These are phyloP conservation scores for Talaromyces sp. DNA, from an alignment of 2,329 filamentous ascomycete genomes.

Conservation along the genomic window DNA sequence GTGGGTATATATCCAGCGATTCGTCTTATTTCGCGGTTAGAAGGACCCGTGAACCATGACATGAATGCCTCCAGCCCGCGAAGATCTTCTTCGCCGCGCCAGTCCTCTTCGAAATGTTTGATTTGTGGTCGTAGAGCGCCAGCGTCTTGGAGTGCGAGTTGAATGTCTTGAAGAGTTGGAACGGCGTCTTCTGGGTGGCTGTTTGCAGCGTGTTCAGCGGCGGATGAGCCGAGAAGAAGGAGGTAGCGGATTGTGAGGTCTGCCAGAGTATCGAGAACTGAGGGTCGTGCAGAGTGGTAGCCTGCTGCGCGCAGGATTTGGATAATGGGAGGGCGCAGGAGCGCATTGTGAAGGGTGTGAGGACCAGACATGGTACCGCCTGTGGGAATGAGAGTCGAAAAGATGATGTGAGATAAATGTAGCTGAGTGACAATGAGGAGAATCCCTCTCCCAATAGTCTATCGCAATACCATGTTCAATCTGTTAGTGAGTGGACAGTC, in stretches of 20 bases:
- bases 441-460: constrained; percentile 11
- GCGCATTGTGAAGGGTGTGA: constrained; percentile 62
- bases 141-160: constrained; percentile 77
- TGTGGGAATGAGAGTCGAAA: neutral
- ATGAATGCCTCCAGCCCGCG: constrained; percentile 74
- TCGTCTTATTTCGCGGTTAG: constrained; percentile 75
- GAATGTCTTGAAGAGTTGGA: constrained; percentile 70
- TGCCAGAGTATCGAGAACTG: constrained; percentile 81
- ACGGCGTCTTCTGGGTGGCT: constrained; percentile 62
- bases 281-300: constrained; percentile 76
- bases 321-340: constrained; percentile 80
- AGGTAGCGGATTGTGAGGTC: constrained; percentile 83
- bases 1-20: constrained; percentile 68
- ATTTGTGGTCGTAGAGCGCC: constrained; percentile 69
- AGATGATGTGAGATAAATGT: neutral
- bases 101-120: constrained; percentile 65
- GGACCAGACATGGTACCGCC: constrained; percentile 42
- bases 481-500: neutral
- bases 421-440: neutral
- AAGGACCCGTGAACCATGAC: constrained; percentile 69
- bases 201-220: constrained; percentile 66
- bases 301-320: constrained; percentile 89
- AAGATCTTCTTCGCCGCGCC: constrained; percentile 68
- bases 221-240: constrained; percentile 66
- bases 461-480: constrained; percentile 15